Percentiles rank a stretch among this genome's conserved stretches.
These are phyloP conservation scores for Aspergillus hancockii DNA, from an alignment of 495 filamentous ascomycete genomes.

Conservation along the genomic window DNA sequence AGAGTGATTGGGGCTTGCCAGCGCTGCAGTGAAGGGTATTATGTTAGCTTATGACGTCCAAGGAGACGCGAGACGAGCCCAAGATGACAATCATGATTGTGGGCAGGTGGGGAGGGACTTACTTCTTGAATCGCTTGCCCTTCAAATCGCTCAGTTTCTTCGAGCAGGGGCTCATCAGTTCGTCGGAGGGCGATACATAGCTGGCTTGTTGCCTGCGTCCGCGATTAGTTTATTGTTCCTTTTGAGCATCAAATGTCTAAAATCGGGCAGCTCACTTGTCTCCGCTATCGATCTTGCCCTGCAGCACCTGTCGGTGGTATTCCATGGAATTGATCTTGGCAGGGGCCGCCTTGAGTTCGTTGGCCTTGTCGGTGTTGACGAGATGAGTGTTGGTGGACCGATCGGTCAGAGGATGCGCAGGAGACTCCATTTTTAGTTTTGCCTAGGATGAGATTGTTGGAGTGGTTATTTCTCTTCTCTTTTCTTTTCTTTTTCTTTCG, in stretches of 20 bases:
- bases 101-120: conserved; percentile 27
- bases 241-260: conserved; percentile 2
- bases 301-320: conserved; percentile 75
- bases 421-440: conserved; percentile 33
- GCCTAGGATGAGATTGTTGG: background rate
- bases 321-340: conserved; percentile 58
- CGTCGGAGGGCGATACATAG: conserved; percentile 91
- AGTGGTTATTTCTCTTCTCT: background rate
- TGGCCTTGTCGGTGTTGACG: conserved; percentile 32
- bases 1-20: conserved; percentile 51
- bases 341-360: conserved; percentile 32
- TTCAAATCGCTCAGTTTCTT: conserved; percentile 84
- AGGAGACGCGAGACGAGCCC: background rate
- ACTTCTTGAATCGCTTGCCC: conserved; percentile 72
- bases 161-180: conserved; percentile 91
- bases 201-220: conserved; percentile 49
- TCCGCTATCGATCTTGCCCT: conserved; percentile 65
- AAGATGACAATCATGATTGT: too few species aligned
- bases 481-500: too few species aligned
- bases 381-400: conserved; percentile 50
- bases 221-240: background rate
- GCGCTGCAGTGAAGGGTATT: conserved; percentile 28
- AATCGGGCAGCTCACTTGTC: conserved; percentile 56
- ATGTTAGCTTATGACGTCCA: conserved; percentile 8
- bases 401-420: conserved; percentile 41